Conservation (phyloP, 1,284 basidiomycete species). For the Sporisorium graminicola region DNA sequence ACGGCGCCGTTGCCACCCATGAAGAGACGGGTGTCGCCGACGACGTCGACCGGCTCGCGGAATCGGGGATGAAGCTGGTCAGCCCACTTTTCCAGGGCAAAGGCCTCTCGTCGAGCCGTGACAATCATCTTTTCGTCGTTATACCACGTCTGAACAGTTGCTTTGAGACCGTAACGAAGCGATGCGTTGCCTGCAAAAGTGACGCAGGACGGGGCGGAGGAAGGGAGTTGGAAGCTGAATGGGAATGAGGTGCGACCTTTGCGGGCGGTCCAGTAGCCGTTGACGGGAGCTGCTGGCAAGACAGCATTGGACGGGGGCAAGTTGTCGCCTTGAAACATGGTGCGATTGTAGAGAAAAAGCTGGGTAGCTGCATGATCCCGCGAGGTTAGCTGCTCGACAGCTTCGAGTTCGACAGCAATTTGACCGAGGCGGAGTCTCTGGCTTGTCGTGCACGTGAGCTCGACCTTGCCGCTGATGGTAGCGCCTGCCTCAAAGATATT, state of each 20-base stretch:
- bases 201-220: slow-evolving; percentile 57
- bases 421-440: slow-evolving; percentile 60
- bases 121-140: slow-evolving; percentile 59
- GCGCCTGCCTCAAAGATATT: slow-evolving; percentile 60
- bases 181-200: slow-evolving; percentile 61
- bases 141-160: slow-evolving; percentile 61
- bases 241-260: slow-evolving; percentile 65
- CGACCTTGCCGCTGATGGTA: slow-evolving; percentile 57
- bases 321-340: slow-evolving; percentile 63
- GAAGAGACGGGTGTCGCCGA: slow-evolving; percentile 63
- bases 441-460: slow-evolving; percentile 61
- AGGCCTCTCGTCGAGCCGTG: slow-evolving; percentile 54
- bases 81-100: slow-evolving; percentile 62
- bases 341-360: slow-evolving; percentile 63
- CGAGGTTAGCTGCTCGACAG: slow-evolving; percentile 59
- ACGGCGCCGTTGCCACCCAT: slow-evolving; percentile 65
- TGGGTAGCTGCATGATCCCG: slow-evolving; percentile 63
- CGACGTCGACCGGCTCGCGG: slow-evolving; percentile 54
- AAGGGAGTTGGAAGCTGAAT: slow-evolving; percentile 59
- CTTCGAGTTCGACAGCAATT: slow-evolving; percentile 64
- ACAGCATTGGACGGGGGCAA: slow-evolving; percentile 65
- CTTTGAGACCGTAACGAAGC: slow-evolving; percentile 62
- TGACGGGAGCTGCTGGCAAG: slow-evolving; percentile 55
- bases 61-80: slow-evolving; percentile 49
- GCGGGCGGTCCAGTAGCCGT: slow-evolving; percentile 63